Conservation (phyloP, 2,329 filamentous ascomycete species). For the Aureobasidium melanogenum region DNA sequence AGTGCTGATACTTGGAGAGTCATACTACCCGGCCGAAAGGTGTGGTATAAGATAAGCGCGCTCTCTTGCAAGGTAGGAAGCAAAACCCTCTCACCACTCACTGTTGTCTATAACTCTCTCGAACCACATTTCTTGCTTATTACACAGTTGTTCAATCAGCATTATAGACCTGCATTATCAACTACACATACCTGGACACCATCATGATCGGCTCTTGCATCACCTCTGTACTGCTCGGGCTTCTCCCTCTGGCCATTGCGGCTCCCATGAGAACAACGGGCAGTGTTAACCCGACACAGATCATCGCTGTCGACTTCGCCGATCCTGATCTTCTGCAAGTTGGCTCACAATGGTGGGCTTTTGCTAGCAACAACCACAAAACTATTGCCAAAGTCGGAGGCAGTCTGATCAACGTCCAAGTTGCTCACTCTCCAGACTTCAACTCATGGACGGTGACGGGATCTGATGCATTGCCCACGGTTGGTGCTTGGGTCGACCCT, state of each 20-base stretch:
- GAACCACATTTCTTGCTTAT: background rate
- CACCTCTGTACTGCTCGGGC: background rate
- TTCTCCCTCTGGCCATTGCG: background rate
- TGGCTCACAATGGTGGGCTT: constrained; percentile 30
- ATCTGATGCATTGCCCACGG: constrained; percentile 24
- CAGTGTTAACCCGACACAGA: background rate
- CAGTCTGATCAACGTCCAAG: constrained; percentile 25
- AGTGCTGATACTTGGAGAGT: background rate
- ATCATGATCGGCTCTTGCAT: background rate
- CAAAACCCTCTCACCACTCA: background rate
- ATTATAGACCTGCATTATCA: background rate
- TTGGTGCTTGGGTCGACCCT: constrained; percentile 23
- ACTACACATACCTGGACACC: background rate
- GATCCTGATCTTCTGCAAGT: constrained; percentile 28
- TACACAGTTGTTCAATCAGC: background rate
- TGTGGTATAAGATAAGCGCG: background rate
- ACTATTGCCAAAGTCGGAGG: constrained; percentile 19
- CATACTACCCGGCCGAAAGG: background rate
- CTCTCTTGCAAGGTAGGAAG: background rate
- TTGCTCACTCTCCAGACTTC: constrained; percentile 29
- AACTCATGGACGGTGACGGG: constrained; percentile 21
- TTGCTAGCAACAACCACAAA: constrained; percentile 28
- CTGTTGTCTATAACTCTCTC: background rate
- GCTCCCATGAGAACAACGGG: constrained; percentile 7
- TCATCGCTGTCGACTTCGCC: constrained; percentile 24